Evolutionary conservation across 306 rosid species (phyloP).

Genomic region (Vicia faba): DNA sequence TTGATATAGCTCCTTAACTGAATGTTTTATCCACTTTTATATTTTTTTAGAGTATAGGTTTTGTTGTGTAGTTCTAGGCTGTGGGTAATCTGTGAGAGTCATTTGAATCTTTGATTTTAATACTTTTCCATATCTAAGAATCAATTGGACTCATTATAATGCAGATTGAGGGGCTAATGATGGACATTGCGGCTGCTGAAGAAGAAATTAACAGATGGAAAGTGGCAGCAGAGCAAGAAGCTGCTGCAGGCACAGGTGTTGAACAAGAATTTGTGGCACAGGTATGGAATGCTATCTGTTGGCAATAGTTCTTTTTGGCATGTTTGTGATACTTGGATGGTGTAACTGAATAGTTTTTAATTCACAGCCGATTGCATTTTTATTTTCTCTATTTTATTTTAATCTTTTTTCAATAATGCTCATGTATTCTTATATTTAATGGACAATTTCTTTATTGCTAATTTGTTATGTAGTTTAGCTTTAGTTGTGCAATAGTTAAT

Average conservation of each 20-base stretch:
- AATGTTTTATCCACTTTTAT: conserved; percentile 15
- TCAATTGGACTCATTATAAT: conserved; percentile 35
- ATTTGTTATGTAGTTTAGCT: neutral
- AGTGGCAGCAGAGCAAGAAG: conserved; percentile 98
- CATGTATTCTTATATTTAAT: neutral
- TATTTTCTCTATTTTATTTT: neutral
- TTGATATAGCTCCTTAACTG: conserved; percentile 16
- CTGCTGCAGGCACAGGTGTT: conserved; percentile 92
- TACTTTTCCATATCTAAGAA: conserved; percentile 22
- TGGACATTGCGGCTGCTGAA: conserved; percentile 96
- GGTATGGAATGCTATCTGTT: conserved; percentile 61
- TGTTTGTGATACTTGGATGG: conserved; percentile 12
- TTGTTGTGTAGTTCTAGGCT: conserved; percentile 15
- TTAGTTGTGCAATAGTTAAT: conserved; percentile 23
- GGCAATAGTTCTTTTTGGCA: conserved; percentile 4
- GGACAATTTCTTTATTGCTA: neutral
- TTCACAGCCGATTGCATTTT: neutral
- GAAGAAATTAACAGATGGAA: conserved; percentile 98
- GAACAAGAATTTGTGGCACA: conserved; percentile 86
- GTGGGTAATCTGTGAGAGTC: conserved; percentile 13
- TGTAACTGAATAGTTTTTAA: neutral
- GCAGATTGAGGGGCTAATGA: conserved; percentile 96
- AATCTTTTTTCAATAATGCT: neutral
- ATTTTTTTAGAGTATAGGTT: neutral
- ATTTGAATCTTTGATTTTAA: conserved; percentile 31